Base-by-base conservation (phyloP, 1,284 basidiomycete species). In the Ceratobasidium sp. region DNA sequence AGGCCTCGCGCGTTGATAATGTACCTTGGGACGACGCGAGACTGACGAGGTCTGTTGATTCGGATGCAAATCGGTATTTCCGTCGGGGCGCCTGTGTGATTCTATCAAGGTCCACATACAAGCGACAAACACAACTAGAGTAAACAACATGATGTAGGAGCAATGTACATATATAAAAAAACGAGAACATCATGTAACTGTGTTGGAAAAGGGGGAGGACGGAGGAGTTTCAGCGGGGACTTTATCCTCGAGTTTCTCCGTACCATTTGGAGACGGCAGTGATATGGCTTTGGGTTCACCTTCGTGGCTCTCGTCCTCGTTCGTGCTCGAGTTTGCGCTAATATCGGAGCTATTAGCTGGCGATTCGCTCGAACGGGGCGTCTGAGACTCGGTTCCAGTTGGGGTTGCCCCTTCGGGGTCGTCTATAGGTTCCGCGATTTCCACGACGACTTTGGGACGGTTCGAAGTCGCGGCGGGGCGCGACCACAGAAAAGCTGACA, bases 401-500 rank as follows among this genome's bases (percentile, higher is more conserved):
- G 71, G 71, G 1, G 71, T 65, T 0, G 40, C 34, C 43, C 44
- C 71, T 25, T 65, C 71, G 22, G 46, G 25, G 15, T 46, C 29
- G 7, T 74, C 71, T 37, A 22, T 49, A 52, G 71, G 71, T 32
- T 74, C 71, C 1, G 61, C 46, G 37, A 64, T 29, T 17, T 74
- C 71, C n/a, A 74, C 71, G 6, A 74, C 61, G 22, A 74, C 71
- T 32, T 74, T 74, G 46, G 71, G 71, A 15, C 61, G 59, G 51
- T n/a, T 54, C 5, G 71, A 65, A n/a, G 54, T 49, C 46, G 56
- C 54, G 17, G 65, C 57, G 67, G 76, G 76, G 17, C 64, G 71
- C 46, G 73, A 71, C 64, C 76, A 69, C 25, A 78, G 76, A 17
- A 78, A 68, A 1, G 77, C 76, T 8, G 77, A 59, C 11, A 79